phyloP scores from a whole-genome alignment of 306 rosid species.

The Dalbergia cochinchinensis region DNA sequence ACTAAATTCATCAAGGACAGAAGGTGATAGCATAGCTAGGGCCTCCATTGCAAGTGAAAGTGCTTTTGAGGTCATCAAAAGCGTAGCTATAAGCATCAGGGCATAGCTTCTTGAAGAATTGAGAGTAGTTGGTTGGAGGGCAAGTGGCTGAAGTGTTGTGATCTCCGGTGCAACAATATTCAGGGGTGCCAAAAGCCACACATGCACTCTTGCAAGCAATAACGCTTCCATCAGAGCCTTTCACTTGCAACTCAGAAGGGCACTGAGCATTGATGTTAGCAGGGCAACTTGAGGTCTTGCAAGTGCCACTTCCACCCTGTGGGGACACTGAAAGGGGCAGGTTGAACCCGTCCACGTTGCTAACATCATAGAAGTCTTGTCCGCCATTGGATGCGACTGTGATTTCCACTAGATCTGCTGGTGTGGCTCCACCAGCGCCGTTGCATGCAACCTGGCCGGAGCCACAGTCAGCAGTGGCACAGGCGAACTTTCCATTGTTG shows the following conservation, averaged over 20 bases:
- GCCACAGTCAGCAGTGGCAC: constrained; percentile 77
- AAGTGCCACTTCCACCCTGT: constrained; percentile 56
- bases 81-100: constrained; percentile 80
- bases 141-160: not conserved
- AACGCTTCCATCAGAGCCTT: constrained; percentile 63
- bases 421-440: constrained; percentile 49
- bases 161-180: constrained; percentile 76
- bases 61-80: constrained; percentile 61
- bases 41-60: constrained; percentile 63
- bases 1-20: not conserved
- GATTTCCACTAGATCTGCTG: constrained; percentile 74
- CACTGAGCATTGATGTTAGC: constrained; percentile 67
- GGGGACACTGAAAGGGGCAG: constrained; percentile 72
- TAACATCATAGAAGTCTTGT: constrained; percentile 72
- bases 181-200: constrained; percentile 55
- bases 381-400: constrained; percentile 54
- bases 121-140: constrained; percentile 48
- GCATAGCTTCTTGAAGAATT: constrained; percentile 68
- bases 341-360: constrained; percentile 44
- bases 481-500: constrained; percentile 67
- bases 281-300: constrained; percentile 66
- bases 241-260: constrained; percentile 63
- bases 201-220: constrained; percentile 67
- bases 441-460: constrained; percentile 62
- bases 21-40: not conserved